phyloP scores from a whole-genome alignment of 2,329 filamentous ascomycete species.

The Talaromyces albobiverticillius region DNA sequence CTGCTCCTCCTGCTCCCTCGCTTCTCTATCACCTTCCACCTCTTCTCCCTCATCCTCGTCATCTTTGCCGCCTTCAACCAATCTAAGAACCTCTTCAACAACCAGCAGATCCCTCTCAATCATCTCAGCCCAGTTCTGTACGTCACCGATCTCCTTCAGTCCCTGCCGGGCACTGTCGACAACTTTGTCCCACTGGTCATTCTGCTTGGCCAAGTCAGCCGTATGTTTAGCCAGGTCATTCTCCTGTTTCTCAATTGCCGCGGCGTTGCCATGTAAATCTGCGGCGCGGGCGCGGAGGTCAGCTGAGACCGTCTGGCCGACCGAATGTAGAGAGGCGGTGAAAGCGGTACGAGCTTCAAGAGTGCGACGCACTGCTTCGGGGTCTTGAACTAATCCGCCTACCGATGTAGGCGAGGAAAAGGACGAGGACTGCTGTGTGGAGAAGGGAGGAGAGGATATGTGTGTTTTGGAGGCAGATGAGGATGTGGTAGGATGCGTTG shows the following conservation, averaged over 20 bases:
- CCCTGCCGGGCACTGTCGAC: slow-evolving; percentile 54
- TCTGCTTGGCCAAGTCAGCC: slow-evolving; percentile 51
- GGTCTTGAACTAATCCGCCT: slow-evolving; percentile 1
- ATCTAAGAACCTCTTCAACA: slow-evolving; percentile 41
- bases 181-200: slow-evolving; percentile 53
- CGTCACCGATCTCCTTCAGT: slow-evolving; percentile 61
- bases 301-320: slow-evolving; percentile 49
- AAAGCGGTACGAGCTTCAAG: slow-evolving; percentile 44
- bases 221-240: slow-evolving; percentile 50
- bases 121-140: slow-evolving; percentile 65
- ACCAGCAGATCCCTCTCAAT: slow-evolving; percentile 50
- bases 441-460: slow-evolving; percentile 4
- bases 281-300: slow-evolving; percentile 54
- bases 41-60: slow-evolving; percentile 3
- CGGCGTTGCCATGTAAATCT: slow-evolving; percentile 56
- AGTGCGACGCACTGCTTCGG: slow-evolving; percentile 25
- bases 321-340: slow-evolving; percentile 41
- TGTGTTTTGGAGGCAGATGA: slow-evolving; percentile 1
- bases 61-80: slow-evolving; percentile 24
- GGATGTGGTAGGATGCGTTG: neutral
- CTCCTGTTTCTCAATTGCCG: slow-evolving; percentile 56
- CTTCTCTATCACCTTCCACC: neutral
- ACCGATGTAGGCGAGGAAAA: slow-evolving; percentile 20
- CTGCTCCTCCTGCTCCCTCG: neutral
- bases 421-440: slow-evolving; percentile 4